phyloP scores from a whole-genome alignment of 1,284 basidiomycete species.

The Ustilago curta region DNA sequence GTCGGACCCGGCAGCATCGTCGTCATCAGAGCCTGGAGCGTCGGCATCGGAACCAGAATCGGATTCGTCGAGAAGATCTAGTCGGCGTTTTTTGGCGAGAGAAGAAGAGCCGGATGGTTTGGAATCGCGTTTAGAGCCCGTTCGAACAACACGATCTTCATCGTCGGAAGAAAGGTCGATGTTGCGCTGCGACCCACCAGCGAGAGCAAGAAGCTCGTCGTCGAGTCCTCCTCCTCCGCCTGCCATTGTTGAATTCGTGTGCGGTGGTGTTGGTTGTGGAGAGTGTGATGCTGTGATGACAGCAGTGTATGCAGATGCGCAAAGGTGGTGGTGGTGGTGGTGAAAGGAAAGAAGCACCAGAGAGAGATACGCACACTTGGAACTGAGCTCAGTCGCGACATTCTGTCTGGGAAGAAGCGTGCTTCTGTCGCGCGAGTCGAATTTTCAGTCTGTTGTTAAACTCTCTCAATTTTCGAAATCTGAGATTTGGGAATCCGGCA shows the following conservation, averaged over 20 bases:
- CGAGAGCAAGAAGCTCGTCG: slow-evolving; percentile 78
- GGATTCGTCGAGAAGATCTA: slow-evolving; percentile 63
- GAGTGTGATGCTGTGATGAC: neutral
- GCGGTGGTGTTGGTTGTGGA: neutral
- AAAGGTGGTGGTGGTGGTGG: neutral
- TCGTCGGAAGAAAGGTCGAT: slow-evolving; percentile 73
- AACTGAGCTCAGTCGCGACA: too few relatives aligned
- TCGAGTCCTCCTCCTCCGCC: slow-evolving; percentile 72
- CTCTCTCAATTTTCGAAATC: too few relatives aligned
- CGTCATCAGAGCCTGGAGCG: slow-evolving; percentile 24
- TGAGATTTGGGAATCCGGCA: too few relatives aligned
- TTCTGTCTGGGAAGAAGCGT: too few relatives aligned
- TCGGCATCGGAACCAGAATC: slow-evolving; percentile 34
- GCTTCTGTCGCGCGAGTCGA: neutral
- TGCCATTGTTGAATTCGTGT: slow-evolving; percentile 42
- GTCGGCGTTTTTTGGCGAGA: slow-evolving; percentile 44
- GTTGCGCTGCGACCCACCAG: slow-evolving; percentile 75
- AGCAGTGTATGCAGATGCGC: neutral
- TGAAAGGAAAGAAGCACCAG: too few relatives aligned
- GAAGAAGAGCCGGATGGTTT: slow-evolving; percentile 18
- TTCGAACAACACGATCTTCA: slow-evolving; percentile 71
- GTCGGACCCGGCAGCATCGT: slow-evolving; percentile 11
- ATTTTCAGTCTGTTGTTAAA: neutral
- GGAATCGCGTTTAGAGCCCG: slow-evolving; percentile 55
- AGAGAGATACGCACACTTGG: too few relatives aligned